A percentile compares a stretch with the other conserved stretches of the same genome.
phyloP scores from a whole-genome alignment of 2,329 filamentous ascomycete species.

The Pestalotiopsis sp. region DNA sequence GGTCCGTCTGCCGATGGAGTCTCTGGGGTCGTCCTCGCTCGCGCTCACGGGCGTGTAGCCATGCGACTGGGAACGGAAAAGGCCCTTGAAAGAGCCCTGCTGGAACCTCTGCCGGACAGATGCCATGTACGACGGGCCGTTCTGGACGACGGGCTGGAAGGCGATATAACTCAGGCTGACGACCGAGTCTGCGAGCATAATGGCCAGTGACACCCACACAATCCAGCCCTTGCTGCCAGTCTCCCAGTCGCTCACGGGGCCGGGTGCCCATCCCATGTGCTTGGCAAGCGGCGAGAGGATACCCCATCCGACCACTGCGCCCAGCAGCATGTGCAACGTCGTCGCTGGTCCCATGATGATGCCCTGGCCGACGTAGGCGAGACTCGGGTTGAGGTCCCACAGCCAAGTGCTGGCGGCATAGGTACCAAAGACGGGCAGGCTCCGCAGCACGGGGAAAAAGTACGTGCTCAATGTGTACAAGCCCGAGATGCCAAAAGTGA shows the following conservation, averaged over 20 bases:
- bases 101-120: slow-evolving; percentile 23
- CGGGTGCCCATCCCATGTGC: slow-evolving; percentile 83
- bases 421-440: slow-evolving; percentile 83
- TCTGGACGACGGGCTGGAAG: slow-evolving; percentile 60
- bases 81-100: slow-evolving; percentile 21
- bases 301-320: slow-evolving; percentile 88
- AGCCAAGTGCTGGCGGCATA: slow-evolving; percentile 79
- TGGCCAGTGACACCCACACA: slow-evolving; percentile 92
- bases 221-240: slow-evolving; percentile 97
- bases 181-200: slow-evolving; percentile 94
- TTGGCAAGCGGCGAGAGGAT: slow-evolving; percentile 89
- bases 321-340: slow-evolving; percentile 92
- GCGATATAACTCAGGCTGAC: slow-evolving; percentile 83
- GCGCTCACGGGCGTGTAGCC: slow-evolving; percentile 26
- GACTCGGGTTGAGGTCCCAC: slow-evolving; percentile 94
- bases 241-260: slow-evolving; percentile 85
- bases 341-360: slow-evolving; percentile 98
- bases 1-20: slow-evolving; percentile 17
- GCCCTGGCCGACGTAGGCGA: slow-evolving; percentile 96
- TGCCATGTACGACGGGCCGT: slow-evolving; percentile 34
- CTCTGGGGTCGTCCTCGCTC: slow-evolving; percentile 25
- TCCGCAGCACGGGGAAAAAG: slow-evolving; percentile 83
- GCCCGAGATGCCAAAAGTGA: slow-evolving; percentile 63
- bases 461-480: slow-evolving; percentile 81
- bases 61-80: slow-evolving; percentile 22